Evolutionary conservation across 2,329 filamentous ascomycete genomes (phyloP).

Genomic region (Hypoxylon sp.): DNA sequence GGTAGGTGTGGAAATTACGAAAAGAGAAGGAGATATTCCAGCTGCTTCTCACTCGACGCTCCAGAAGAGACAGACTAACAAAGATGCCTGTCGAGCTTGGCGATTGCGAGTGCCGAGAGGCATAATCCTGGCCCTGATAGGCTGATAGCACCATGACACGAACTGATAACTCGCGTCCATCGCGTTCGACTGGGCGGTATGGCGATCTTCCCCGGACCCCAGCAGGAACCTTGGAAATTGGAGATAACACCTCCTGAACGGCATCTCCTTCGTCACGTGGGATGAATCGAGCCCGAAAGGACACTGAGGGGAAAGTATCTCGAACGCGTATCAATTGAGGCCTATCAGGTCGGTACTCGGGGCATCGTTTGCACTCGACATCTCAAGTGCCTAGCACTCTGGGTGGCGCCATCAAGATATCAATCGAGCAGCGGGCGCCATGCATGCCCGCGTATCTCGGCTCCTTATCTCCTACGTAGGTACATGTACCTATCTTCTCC

Average conservation of each 20-base stretch:
- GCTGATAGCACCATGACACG: neutral
- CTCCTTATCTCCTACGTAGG: no score
- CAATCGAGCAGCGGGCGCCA: constrained; percentile 1
- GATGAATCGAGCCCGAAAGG: neutral
- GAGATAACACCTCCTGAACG: neutral
- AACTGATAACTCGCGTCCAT: neutral
- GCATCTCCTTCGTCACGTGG: neutral
- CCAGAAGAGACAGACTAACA: no score
- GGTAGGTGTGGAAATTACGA: no score
- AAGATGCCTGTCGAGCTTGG: no score
- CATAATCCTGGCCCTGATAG: constrained; percentile 10
- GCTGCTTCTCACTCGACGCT: no score
- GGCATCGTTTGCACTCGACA: neutral
- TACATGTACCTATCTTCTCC: constrained; percentile 9
- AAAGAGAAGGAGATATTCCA: no score
- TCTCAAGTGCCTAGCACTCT: no score
- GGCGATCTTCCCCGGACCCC: constrained; percentile 24
- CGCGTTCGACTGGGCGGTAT: neutral
- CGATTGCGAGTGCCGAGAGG: constrained; percentile 5
- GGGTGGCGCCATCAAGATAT: neutral
- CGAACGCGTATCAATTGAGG: neutral
- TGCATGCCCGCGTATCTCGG: constrained; percentile 1
- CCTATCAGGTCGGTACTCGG: neutral
- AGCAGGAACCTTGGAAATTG: neutral
- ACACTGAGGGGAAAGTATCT: neutral